These are phyloP conservation scores for Pythium coloratum DNA, from an alignment of 352 stramenopile species.

Conservation along the genomic window DNA sequence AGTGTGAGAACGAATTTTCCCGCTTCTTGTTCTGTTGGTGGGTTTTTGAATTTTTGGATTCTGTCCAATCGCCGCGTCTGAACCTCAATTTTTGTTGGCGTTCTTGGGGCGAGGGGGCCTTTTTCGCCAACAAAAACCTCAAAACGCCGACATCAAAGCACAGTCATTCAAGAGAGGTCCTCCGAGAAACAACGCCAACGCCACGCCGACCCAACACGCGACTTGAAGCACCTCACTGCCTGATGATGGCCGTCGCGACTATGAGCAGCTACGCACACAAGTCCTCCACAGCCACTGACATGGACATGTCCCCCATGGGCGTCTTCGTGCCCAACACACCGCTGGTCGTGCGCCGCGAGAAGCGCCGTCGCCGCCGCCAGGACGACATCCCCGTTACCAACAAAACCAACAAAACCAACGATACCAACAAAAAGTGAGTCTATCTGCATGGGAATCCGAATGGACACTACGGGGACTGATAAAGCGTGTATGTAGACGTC, in stretches of 20 bases:
- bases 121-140: constrained; percentile 5
- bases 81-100: constrained; percentile 6
- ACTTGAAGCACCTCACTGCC: not conserved
- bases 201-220: not conserved
- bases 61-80: constrained; percentile 5
- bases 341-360: constrained; percentile 65
- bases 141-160: not conserved
- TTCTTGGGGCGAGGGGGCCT: not conserved
- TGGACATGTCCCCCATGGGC: constrained; percentile 25
- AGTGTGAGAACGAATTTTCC: not conserved
- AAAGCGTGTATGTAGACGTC: constrained; percentile 1
- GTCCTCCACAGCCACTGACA: not conserved
- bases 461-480: not conserved
- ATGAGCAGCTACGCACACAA: constrained; percentile 13
- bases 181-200: constrained; percentile 8
- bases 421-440: constrained; percentile 12
- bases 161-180: constrained; percentile 25
- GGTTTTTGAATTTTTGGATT: constrained; percentile 33
- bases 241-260: constrained; percentile 17
- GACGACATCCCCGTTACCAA: not conserved
- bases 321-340: constrained; percentile 37
- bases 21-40: not conserved
- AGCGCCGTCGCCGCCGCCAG: constrained; percentile 45
- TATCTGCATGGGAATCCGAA: constrained; percentile 8
- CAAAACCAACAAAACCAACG: constrained; percentile 4